These are phyloP conservation scores for Talaromyces sp. DNA, from an alignment of 2,329 filamentous ascomycete species.

Conservation along the genomic window DNA sequence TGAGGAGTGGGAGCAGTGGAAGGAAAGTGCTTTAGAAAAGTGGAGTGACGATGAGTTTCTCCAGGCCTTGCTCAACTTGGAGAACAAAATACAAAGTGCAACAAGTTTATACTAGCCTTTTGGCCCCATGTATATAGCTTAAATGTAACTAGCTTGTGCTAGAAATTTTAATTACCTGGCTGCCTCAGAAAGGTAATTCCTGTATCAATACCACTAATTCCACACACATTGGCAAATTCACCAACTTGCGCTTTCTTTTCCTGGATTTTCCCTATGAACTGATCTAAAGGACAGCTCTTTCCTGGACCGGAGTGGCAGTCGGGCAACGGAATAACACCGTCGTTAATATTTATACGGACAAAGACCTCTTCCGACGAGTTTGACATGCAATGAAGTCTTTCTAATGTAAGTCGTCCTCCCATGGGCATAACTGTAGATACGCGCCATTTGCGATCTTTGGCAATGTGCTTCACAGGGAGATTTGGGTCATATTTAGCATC, in stretches of 20 bases:
- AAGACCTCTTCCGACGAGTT: conserved; percentile 24
- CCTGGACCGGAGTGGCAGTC: conserved; percentile 45
- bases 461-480: conserved; percentile 44
- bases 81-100: too few relatives aligned
- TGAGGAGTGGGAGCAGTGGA: too few relatives aligned
- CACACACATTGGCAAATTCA: conserved; percentile 46
- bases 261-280: conserved; percentile 39
- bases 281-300: conserved; percentile 40
- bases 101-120: too few relatives aligned
- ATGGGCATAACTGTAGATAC: conserved; percentile 54
- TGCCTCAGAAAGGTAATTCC: conserved; percentile 49
- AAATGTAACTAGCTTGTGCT: background rate
- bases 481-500: conserved; percentile 30
- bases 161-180: conserved; percentile 9
- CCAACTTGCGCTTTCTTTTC: conserved; percentile 39
- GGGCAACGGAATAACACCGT: conserved; percentile 48
- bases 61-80: too few relatives aligned
- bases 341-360: conserved; percentile 54
- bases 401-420: conserved; percentile 52
- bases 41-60: too few relatives aligned
- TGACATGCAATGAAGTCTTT: conserved; percentile 44
- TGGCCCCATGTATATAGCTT: too few relatives aligned
- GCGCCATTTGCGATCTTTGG: conserved; percentile 44
- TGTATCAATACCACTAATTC: conserved; percentile 36
- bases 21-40: too few relatives aligned